Evolutionary conservation across 2,329 filamentous ascomycete genomes (phyloP), one percentile per base, ranked within the genome.

Genomic region (Reticulascus tulasneorum): DNA sequence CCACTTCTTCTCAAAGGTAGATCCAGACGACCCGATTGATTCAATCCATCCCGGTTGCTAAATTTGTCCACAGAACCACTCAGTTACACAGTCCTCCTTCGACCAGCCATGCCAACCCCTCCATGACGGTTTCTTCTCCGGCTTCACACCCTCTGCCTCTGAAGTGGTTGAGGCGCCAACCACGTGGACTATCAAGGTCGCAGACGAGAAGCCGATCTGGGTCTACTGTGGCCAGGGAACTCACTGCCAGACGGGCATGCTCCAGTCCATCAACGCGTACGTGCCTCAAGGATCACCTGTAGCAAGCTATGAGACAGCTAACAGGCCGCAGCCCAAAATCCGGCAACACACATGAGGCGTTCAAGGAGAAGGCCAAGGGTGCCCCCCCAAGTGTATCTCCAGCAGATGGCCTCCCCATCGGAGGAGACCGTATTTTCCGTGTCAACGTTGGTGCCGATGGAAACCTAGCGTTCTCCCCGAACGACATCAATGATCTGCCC

Each of bases 141-240:
- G 61, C 24, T 66, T 64, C 40, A 57, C 61, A 20, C 59, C 62
- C 1, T 57, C 51, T 7, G 26, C 40, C 8, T 51, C 52, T 4
- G 57, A 62, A 22, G 47, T 46, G 1, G 53, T 12, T 6, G 9
- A 50, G 6, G 50, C 56, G 3, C 50, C 54, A 11, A 63, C 60
- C 1, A 56, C 59, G 7, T 74, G 67, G 50, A 65, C 62, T 20
- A 62, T 73, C 39, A 60, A 56, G 3, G 48, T 74, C 27, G 63
- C 66, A 23, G 59, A 69, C 45, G 66, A 62, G 4, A 62, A 65
- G 39, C 65, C 70, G 5, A 57, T 69, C 13, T 74, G 68, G 67
- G 59, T 67, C 39, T 75, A 73, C 47, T 74, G 69, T 54, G 58
- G 53, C 13, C 58, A 64, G 34, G 58, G 51, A 2, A 58, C 60